Conservation (phyloP, 331 rosid genomes). For the Rhamnella rubrinervis region DNA sequence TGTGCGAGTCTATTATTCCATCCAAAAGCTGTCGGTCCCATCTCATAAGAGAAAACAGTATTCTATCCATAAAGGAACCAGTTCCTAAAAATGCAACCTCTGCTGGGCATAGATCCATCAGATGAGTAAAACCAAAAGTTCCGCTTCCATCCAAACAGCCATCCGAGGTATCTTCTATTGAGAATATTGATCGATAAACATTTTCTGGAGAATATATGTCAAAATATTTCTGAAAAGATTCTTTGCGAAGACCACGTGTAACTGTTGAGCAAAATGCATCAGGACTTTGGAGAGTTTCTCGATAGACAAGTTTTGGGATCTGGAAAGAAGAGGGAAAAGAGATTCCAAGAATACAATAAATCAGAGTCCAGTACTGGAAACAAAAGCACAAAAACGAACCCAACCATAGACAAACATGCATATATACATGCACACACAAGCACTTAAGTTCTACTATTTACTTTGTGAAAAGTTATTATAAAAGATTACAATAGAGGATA, state of each 20-base stretch:
- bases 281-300: conserved; percentile 56
- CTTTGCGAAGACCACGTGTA: conserved; percentile 54
- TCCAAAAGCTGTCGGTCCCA: conserved; percentile 57
- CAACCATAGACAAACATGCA: neutral
- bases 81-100: conserved; percentile 82
- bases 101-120: conserved; percentile 79
- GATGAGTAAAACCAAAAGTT: conserved; percentile 77
- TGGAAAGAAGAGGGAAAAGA: conserved; percentile 20
- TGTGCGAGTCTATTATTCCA: conserved; percentile 52
- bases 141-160: conserved; percentile 47
- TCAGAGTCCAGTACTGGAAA: neutral
- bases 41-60: conserved; percentile 72
- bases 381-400: neutral
- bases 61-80: conserved; percentile 70
- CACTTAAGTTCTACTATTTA: neutral
- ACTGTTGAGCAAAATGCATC: conserved; percentile 50
- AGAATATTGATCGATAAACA: conserved; percentile 62
- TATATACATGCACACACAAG: neutral
- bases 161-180: conserved; percentile 35
- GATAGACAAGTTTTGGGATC: conserved; percentile 83
- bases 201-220: conserved; percentile 70
- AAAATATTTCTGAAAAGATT: conserved; percentile 54
- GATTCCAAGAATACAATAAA: conserved; percentile 8
- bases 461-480: neutral
- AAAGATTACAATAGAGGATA: neutral